Base-by-base conservation (phyloP, 768 basidiomycete species). In the Pholiota microspora region DNA sequence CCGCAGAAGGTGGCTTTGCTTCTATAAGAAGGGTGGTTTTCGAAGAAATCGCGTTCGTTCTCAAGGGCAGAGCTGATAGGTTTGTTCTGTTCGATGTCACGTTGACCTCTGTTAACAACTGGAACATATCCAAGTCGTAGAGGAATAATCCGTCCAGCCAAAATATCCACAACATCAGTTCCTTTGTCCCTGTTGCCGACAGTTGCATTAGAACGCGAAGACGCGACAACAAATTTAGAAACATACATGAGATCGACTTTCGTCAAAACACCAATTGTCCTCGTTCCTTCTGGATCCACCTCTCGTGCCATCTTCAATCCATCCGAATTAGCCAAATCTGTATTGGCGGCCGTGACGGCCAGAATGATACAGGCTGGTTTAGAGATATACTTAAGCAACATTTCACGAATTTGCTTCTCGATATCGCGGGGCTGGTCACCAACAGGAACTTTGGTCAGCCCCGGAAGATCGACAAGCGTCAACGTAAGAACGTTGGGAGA, bases 101-200 rank as follows among this genome's bases (percentile, higher is more conserved):
- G 86, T 69, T 98, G 97, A 32, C 96, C 95, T 68, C 97, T 86
- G 71, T 99, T 99, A 65, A 99, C 97, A 7, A 99, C 97, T 8
- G 97, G 97, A 2, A 98, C 97, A 67, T 98, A 99, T 49, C 97
- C 97, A 36, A 99, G 74, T 55, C 97, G 88, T 32, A 99, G 81
- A 46, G 96, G 97, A 66, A 98, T 98, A 62, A 99, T 85, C 47
- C 97, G 86, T 7, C 97, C 96, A 3, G 97, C 97, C 45, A 99
- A 84, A 68, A 99, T 98, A 71, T 99, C 97, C 25, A 99, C 94
- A 31, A 99, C 97, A 69, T 99, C 96, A 5, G 96, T 98, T 51
- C 97, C 97, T 64, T 81, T 82, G 76, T 99, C 96, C 93, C 93
- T 96, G 55, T 47, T 28, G 12, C 2, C 16, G 15, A 25, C 4